Conservation (phyloP, 1,284 basidiomycete species). For the Stereum hirsutum region DNA sequence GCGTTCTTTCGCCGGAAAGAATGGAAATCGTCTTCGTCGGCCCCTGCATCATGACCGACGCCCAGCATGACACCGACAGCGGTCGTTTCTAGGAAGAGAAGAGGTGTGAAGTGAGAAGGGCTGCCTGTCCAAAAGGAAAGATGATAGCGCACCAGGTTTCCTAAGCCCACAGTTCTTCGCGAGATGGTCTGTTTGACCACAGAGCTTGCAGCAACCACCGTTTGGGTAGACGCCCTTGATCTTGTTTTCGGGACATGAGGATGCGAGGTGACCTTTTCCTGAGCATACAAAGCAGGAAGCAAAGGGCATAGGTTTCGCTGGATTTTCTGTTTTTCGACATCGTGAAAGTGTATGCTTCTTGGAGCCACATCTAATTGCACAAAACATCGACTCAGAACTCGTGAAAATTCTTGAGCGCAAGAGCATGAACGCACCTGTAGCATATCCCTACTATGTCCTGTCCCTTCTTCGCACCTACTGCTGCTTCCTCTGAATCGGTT, state of each 20-base stretch:
- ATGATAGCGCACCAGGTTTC: conserved; percentile 39
- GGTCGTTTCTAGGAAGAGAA: conserved; percentile 22
- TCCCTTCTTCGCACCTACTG: conserved; percentile 20
- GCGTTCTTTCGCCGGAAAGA: conserved; percentile 54
- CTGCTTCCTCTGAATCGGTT: conserved; percentile 19
- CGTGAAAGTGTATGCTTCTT: conserved; percentile 68
- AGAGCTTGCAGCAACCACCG: conserved; percentile 86
- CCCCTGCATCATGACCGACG: conserved; percentile 50
- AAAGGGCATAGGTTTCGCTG: conserved; percentile 70
- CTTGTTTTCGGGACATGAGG: conserved; percentile 74
- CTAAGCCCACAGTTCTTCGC: conserved; percentile 75
- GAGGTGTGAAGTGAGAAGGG: conserved; percentile 6
- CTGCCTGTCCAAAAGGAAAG: not conserved
- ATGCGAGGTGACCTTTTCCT: conserved; percentile 73
- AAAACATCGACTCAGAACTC: too few species aligned
- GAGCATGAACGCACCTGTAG: conserved; percentile 56
- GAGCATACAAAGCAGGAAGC: conserved; percentile 91
- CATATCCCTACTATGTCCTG: conserved; percentile 59
- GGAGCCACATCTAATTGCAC: conserved; percentile 68
- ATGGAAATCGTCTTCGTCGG: conserved; percentile 94
- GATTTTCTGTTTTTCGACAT: conserved; percentile 62
- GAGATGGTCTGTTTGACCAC: conserved; percentile 76
- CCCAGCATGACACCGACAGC: conserved; percentile 33
- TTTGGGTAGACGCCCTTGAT: conserved; percentile 84
- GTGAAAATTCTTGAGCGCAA: conserved; percentile 2